These are phyloP conservation scores for Septoria linicola DNA, from an alignment of 2,329 filamentous ascomycete genomes.

Conservation along the genomic window DNA sequence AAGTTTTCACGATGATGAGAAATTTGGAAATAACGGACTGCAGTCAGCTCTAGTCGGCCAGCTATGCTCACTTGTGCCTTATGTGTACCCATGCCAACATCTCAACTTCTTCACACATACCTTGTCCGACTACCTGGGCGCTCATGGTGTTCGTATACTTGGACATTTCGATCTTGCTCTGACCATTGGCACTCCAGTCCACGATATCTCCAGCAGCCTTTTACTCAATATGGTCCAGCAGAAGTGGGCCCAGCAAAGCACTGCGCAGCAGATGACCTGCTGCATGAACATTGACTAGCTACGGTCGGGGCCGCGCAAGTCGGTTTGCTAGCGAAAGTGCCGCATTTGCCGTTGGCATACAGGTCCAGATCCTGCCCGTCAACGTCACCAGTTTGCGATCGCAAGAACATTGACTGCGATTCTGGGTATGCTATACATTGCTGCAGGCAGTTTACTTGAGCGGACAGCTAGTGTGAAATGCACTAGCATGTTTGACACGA, in stretches of 20 bases:
- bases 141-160: too few relatives aligned
- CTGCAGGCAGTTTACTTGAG: too few relatives aligned
- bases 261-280: slow-evolving; percentile 3
- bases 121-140: too few relatives aligned
- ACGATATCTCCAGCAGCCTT: too few relatives aligned
- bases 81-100: too few relatives aligned
- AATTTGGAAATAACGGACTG: not conserved
- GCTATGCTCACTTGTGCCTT: too few relatives aligned
- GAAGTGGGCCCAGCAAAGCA: not conserved
- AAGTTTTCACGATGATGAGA: not conserved
- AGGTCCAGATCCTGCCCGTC: too few relatives aligned
- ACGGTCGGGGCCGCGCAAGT: slow-evolving; percentile 2
- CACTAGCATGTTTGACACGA: slow-evolving; percentile 6
- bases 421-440: not conserved
- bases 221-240: not conserved
- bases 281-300: slow-evolving; percentile 4
- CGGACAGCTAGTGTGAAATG: too few relatives aligned
- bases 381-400: not conserved
- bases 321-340: slow-evolving; percentile 1
- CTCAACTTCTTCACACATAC: too few relatives aligned
- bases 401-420: slow-evolving; percentile 1
- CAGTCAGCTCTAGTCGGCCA: not conserved
- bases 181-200: too few relatives aligned
- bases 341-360: slow-evolving; percentile 6
- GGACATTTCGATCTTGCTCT: too few relatives aligned